Conservation (phyloP, 176 grass and related monocot genomes). For the Themeda triandra region DNA sequence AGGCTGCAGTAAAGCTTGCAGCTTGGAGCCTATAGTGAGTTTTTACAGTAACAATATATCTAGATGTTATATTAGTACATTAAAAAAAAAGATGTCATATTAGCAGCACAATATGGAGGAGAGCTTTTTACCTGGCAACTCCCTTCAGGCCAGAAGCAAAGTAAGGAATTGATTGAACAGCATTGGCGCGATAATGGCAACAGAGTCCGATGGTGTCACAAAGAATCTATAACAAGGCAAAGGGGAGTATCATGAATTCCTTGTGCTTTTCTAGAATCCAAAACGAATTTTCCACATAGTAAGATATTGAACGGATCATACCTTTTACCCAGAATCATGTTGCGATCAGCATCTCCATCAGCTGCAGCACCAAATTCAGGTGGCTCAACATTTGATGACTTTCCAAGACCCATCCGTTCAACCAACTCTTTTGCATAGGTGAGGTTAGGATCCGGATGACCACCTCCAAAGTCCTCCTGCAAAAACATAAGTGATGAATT, state of each 20-base stretch:
- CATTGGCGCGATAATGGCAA: conserved; percentile 99
- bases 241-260: conserved; percentile 11
- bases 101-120: conserved; percentile 17
- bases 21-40: not conserved
- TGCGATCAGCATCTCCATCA: conserved; percentile 99
- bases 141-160: conserved; percentile 95
- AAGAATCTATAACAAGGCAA: conserved; percentile 69
- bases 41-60: not conserved
- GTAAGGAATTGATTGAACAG: conserved; percentile 92
- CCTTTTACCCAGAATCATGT: conserved; percentile 99
- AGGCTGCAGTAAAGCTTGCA: no score
- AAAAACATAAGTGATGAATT: conserved; percentile 27
- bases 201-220: conserved; percentile 95
- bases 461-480: conserved; percentile 99
- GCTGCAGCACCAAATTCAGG: conserved; percentile 98
- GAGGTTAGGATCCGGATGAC: conserved; percentile 94
- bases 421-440: conserved; percentile 99
- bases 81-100: not conserved
- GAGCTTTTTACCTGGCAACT: conserved; percentile 76
- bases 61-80: not conserved
- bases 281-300: not conserved
- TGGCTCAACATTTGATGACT: conserved; percentile 61
- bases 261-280: conserved; percentile 1
- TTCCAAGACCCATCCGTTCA: conserved; percentile 88
- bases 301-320: conserved; percentile 18